Percentiles rank a stretch among this genome's conserved stretches.
phyloP scores from a whole-genome alignment of 805 yeast genomes.

The Metschnikowia proteae region DNA sequence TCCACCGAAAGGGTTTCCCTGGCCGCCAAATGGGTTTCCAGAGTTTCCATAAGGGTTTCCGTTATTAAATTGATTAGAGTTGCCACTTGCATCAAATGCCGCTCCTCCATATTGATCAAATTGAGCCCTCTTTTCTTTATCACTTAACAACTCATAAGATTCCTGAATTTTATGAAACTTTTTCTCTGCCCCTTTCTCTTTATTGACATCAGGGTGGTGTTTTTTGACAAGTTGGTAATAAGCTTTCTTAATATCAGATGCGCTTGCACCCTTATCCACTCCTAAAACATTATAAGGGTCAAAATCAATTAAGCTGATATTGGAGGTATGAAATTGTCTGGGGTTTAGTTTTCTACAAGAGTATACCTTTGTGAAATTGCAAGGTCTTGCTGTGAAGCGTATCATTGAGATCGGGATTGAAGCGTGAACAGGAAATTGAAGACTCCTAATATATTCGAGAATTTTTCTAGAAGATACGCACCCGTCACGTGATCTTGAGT shows the following conservation, averaged over 20 bases:
- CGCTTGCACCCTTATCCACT: conserved; percentile 62
- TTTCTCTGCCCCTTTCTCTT: conserved; percentile 81
- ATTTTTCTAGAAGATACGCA: conserved; percentile 15
- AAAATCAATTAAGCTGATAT: conserved; percentile 26
- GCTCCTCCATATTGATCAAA: conserved; percentile 90
- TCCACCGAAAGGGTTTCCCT: conserved; percentile 54
- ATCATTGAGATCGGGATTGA: conserved; percentile 1
- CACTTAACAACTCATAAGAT: conserved; percentile 88
- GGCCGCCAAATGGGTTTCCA: conserved; percentile 39
- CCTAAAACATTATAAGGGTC: conserved; percentile 90
- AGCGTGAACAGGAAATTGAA: background rate
- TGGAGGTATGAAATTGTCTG: conserved; percentile 42
- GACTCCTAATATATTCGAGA: conserved; percentile 2
- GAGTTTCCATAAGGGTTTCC: conserved; percentile 37
- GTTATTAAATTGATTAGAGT: conserved; percentile 44
- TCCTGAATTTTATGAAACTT: conserved; percentile 91
- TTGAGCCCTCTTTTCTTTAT: conserved; percentile 79
- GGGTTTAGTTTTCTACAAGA: background rate
- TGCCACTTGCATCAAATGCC: conserved; percentile 66
- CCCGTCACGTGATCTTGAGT: conserved; percentile 11
- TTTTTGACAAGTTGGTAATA: conserved; percentile 91
- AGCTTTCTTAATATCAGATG: conserved; percentile 89
- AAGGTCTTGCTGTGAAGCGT: background rate
- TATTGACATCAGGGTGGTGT: conserved; percentile 95
- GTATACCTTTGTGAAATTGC: background rate